Conservation (phyloP, 2,329 filamentous ascomycete genomes). For the Paramyrothecium sp. region DNA sequence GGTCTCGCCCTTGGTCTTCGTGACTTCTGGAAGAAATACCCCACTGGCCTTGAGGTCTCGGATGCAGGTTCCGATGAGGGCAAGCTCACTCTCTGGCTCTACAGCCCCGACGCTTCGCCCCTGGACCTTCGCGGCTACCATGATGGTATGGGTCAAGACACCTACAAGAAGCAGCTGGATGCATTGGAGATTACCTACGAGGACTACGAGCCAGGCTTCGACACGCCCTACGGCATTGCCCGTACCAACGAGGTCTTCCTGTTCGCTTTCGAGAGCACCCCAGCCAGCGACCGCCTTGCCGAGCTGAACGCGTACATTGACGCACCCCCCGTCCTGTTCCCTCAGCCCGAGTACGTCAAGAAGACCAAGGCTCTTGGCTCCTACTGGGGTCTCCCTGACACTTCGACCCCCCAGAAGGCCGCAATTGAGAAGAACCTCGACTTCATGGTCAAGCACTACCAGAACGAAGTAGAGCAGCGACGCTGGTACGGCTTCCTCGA, state of each 20-base stretch:
- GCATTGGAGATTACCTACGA: slow-evolving; percentile 64
- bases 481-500: slow-evolving; percentile 65
- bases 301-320: slow-evolving; percentile 43
- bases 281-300: slow-evolving; percentile 43
- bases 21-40: slow-evolving; percentile 64
- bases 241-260: slow-evolving; percentile 57
- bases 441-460: slow-evolving; percentile 56
- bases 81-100: slow-evolving; percentile 58
- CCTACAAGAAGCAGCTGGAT: slow-evolving; percentile 56
- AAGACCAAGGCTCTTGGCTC: slow-evolving; percentile 51
- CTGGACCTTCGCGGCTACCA: slow-evolving; percentile 58
- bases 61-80: slow-evolving; percentile 48
- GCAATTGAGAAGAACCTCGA: slow-evolving; percentile 52
- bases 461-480: slow-evolving; percentile 52
- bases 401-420: slow-evolving; percentile 22
- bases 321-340: slow-evolving; percentile 49
- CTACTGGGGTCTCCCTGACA: slow-evolving; percentile 49
- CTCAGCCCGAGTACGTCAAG: slow-evolving; percentile 46
- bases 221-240: slow-evolving; percentile 56
- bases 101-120: slow-evolving; percentile 53
- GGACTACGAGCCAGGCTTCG: slow-evolving; percentile 55
- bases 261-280: slow-evolving; percentile 51
- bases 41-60: slow-evolving; percentile 54
- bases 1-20: slow-evolving; percentile 57
- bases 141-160: slow-evolving; percentile 54